Percentiles rank a stretch among this genome's conserved stretches.
Conservation (phyloP, 2,329 filamentous ascomycete species). For the Alternaria rosae region DNA sequence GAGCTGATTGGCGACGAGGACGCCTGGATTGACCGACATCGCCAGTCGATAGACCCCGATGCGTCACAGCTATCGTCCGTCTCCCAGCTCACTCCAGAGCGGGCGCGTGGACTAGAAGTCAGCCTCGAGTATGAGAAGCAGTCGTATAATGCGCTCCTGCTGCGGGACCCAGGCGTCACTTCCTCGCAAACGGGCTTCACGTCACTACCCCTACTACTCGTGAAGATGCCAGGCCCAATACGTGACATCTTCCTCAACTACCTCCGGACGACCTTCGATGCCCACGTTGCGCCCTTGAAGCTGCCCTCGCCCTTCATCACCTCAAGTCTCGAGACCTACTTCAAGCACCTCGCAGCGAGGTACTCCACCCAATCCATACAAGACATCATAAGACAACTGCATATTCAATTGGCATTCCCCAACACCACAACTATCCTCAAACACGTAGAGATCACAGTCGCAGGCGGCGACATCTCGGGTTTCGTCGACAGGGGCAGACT, state of each 20-base stretch:
- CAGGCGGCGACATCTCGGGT: slow-evolving; percentile 49
- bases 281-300: slow-evolving; percentile 55
- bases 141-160: slow-evolving; percentile 59
- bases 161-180: slow-evolving; percentile 48
- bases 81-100: slow-evolving; percentile 19
- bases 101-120: slow-evolving; percentile 56
- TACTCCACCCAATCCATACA: slow-evolving; percentile 40
- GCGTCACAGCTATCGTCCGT: slow-evolving; percentile 35
- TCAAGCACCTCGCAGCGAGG: slow-evolving; percentile 63
- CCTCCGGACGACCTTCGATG: slow-evolving; percentile 59
- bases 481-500: slow-evolving; percentile 43
- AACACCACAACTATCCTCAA: slow-evolving; percentile 45
- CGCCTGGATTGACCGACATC: slow-evolving; percentile 49
- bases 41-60: slow-evolving; percentile 42
- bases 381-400: slow-evolving; percentile 43
- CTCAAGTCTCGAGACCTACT: slow-evolving; percentile 59
- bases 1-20: slow-evolving; percentile 52
- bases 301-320: slow-evolving; percentile 57
- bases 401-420: slow-evolving; percentile 47
- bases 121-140: slow-evolving; percentile 59
- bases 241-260: slow-evolving; percentile 60
- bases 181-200: slow-evolving; percentile 51
- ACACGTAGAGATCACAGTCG: slow-evolving; percentile 54
- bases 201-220: slow-evolving; percentile 58
- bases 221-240: slow-evolving; percentile 59